These are phyloP conservation scores for Sporobolomyces pararoseus DNA, from an alignment of 768 basidiomycete species.

Conservation along the genomic window DNA sequence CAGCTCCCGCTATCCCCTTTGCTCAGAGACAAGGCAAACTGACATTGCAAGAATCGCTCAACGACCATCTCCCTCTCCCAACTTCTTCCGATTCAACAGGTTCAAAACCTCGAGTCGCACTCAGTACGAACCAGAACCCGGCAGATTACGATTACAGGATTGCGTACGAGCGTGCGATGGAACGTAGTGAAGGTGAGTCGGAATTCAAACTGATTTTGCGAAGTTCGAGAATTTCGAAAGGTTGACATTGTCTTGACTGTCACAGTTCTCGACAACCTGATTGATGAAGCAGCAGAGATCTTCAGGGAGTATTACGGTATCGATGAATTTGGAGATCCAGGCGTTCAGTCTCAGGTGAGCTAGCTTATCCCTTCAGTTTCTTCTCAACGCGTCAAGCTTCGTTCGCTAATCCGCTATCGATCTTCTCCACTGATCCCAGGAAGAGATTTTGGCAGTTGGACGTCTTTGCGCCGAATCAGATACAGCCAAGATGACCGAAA, in stretches of 20 bases:
- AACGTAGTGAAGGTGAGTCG: conserved; percentile 71
- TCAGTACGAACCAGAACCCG: conserved; percentile 46
- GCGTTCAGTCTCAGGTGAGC: conserved; percentile 41
- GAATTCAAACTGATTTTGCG: background rate
- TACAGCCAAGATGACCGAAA: conserved; percentile 58
- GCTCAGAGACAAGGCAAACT: conserved; percentile 10
- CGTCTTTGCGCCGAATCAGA: conserved; percentile 70
- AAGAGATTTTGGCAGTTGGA: conserved; percentile 66
- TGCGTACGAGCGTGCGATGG: conserved; percentile 87
- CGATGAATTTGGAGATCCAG: conserved; percentile 72
- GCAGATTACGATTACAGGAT: conserved; percentile 65
- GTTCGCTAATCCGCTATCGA: background rate
- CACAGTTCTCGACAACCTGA: conserved; percentile 74
- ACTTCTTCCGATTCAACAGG: conserved; percentile 33
- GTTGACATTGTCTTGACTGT: background rate
- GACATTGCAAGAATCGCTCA: conserved; percentile 49
- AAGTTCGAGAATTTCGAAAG: background rate
- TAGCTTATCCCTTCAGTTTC: background rate
- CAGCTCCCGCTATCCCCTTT: conserved; percentile 30
- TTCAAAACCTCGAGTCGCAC: conserved; percentile 44
- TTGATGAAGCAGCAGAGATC: conserved; percentile 77
- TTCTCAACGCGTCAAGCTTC: too few species aligned
- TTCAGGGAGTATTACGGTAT: conserved; percentile 63
- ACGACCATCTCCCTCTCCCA: conserved; percentile 47
- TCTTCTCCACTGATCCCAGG: conserved; percentile 45